Conservation (phyloP, 441 rosid genomes). For the Omphalea diandra region DNA sequence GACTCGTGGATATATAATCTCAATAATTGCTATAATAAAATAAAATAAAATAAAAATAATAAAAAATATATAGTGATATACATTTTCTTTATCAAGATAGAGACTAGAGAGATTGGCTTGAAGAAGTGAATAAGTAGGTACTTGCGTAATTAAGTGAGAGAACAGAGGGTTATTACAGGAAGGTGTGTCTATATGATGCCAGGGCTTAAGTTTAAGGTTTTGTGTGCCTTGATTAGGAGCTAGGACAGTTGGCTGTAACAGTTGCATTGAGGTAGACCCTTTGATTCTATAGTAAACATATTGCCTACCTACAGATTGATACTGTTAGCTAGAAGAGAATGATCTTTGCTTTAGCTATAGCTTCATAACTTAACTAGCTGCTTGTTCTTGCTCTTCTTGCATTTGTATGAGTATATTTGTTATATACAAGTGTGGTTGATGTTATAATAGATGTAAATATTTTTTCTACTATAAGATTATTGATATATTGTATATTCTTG, state of each 20-base stretch:
- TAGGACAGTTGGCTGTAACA: conserved; percentile 21
- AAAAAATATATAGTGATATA: too few relatives aligned
- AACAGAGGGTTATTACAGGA: conserved; percentile 15
- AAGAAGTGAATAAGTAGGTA: not conserved
- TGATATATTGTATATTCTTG: not conserved
- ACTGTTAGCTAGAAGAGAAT: not conserved
- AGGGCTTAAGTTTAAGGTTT: conserved; percentile 15
- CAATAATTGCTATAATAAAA: too few relatives aligned
- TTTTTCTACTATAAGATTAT: not conserved
- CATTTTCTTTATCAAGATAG: not conserved
- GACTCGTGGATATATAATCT: too few relatives aligned
- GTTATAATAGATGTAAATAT: not conserved
- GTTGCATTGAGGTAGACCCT: conserved; percentile 18
- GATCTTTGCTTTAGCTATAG: not conserved
- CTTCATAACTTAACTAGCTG: not conserved
- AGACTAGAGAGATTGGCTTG: not conserved
- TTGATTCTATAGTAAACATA: too few relatives aligned
- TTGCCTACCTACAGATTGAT: too few relatives aligned
- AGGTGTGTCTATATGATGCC: conserved; percentile 29
- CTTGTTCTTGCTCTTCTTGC: not conserved
- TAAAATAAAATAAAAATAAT: too few relatives aligned
- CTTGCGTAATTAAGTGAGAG: conserved; percentile 23
- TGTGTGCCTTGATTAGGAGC: conserved; percentile 19
- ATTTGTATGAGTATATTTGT: too few relatives aligned
- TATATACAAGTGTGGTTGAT: not conserved